Conservation (phyloP, 805 yeast genomes). For the Saturnispora gosingensis region DNA sequence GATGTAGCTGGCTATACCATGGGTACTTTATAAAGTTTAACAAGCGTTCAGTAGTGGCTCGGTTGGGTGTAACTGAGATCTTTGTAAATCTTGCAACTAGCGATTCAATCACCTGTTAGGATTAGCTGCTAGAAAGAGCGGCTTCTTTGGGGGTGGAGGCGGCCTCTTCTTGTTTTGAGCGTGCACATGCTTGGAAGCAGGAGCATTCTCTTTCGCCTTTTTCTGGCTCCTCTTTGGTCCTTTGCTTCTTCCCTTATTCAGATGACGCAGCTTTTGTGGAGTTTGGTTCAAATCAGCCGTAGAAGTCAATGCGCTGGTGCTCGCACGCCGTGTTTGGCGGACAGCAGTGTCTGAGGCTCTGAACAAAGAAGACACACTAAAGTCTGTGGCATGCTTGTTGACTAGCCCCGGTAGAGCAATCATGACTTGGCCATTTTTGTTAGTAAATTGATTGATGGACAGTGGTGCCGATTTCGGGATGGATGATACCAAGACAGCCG, state of each 20-base stretch:
- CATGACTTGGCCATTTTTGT: not conserved
- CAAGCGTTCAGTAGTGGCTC: not conserved
- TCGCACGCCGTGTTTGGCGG: not conserved
- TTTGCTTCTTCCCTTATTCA: conserved; percentile 37
- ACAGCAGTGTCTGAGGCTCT: not conserved
- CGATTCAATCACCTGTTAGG: not conserved
- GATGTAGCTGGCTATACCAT: too few relatives aligned
- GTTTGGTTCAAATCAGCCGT: conserved; percentile 16
- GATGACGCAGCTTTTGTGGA: conserved; percentile 31
- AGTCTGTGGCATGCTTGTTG: not conserved
- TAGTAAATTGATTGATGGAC: not conserved
- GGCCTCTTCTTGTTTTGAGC: not conserved
- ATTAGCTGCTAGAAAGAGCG: not conserved
- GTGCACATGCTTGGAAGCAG: not conserved
- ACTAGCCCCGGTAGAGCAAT: conserved; percentile 4
- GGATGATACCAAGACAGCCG: not conserved
- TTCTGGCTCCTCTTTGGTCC: conserved; percentile 48
- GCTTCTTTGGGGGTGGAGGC: not conserved
- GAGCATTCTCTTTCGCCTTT: conserved; percentile 10
- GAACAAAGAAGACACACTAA: not conserved
- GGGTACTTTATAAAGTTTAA: too few relatives aligned
- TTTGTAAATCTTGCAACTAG: not conserved
- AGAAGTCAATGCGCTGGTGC: conserved; percentile 1
- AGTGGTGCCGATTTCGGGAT: not conserved
- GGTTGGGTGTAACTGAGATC: not conserved